Conservation (phyloP, 2,329 filamentous ascomycete genomes). For the Pseudopithomyces chartarum region DNA sequence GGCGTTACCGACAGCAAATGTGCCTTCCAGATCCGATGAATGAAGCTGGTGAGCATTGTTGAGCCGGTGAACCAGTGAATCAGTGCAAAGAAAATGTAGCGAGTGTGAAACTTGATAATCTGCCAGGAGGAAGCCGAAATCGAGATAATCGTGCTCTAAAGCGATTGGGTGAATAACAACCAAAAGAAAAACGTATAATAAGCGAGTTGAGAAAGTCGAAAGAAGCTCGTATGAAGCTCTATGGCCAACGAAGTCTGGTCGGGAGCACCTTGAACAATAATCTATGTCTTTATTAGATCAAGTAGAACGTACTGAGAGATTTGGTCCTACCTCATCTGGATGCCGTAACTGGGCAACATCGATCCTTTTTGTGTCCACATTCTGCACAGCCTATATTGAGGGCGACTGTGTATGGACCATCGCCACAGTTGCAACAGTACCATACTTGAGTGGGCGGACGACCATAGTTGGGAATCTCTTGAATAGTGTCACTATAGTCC, state of each 20-base stretch:
- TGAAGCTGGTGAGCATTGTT: not conserved
- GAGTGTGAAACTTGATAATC: too few relatives aligned
- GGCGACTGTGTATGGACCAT: slow-evolving; percentile 15
- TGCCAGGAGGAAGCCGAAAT: too few relatives aligned
- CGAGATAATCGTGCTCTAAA: too few relatives aligned
- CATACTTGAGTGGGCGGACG: slow-evolving; percentile 10
- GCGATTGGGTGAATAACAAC: too few relatives aligned
- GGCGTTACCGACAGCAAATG: not conserved
- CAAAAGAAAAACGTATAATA: too few relatives aligned
- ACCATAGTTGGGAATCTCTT: slow-evolving; percentile 11
- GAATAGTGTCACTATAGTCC: not conserved
- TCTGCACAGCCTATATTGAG: slow-evolving; percentile 9
- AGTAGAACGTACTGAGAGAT: not conserved
- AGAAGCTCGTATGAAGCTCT: too few relatives aligned
- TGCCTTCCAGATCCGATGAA: not conserved
- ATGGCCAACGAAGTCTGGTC: too few relatives aligned
- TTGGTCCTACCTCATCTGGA: not conserved
- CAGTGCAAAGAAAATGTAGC: too few relatives aligned
- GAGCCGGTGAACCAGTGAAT: too few relatives aligned
- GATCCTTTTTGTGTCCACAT: slow-evolving; percentile 11
- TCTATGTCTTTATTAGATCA: not conserved
- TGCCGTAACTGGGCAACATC: slow-evolving; percentile 7
- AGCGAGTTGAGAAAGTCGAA: too few relatives aligned
- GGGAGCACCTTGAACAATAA: too few relatives aligned
- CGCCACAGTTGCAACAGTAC: slow-evolving; percentile 22